Conservation (phyloP, 2,329 filamentous ascomycete species). For the Ceratocystis cubensis region DNA sequence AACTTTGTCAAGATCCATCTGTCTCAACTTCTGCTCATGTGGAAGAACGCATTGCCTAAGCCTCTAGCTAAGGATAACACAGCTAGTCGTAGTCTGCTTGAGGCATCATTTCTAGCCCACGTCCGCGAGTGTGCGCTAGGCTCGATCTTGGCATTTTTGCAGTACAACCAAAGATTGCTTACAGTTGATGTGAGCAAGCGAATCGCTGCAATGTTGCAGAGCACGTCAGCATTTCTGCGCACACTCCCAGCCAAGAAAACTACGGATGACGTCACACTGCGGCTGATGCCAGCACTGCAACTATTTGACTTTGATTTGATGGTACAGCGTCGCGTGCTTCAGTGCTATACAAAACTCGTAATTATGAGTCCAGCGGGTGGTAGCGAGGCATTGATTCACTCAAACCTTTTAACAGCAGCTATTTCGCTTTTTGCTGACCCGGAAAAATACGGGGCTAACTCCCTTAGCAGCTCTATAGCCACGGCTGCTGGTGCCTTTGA, state of each 20-base stretch:
- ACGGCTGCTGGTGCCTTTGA: conserved; percentile 84
- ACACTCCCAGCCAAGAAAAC: conserved; percentile 72
- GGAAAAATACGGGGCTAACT: conserved; percentile 72
- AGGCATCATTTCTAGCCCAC: conserved; percentile 85
- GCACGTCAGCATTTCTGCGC: conserved; percentile 80
- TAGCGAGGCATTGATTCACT: conserved; percentile 75
- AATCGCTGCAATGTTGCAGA: conserved; percentile 87
- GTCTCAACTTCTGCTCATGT: conserved; percentile 80
- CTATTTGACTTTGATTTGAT: conserved; percentile 83
- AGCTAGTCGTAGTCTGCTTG: conserved; percentile 66
- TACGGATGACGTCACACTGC: conserved; percentile 73
- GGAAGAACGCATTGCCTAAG: conserved; percentile 95
- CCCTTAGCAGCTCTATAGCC: conserved; percentile 80
- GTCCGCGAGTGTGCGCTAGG: conserved; percentile 89
- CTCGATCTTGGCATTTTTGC: conserved; percentile 80
- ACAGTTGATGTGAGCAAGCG: conserved; percentile 90
- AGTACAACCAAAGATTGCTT: conserved; percentile 82
- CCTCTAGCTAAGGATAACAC: conserved; percentile 89
- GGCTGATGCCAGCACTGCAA: conserved; percentile 73
- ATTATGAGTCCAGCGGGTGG: conserved; percentile 76
- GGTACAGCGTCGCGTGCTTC: conserved; percentile 82
- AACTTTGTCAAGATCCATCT: conserved; percentile 99
- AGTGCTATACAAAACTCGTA: conserved; percentile 87
- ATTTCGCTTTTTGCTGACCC: conserved; percentile 89
- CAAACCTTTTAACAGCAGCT: conserved; percentile 78